Conservation (phyloP, 176 grass and related monocot species). For the Carex pumila region DNA sequence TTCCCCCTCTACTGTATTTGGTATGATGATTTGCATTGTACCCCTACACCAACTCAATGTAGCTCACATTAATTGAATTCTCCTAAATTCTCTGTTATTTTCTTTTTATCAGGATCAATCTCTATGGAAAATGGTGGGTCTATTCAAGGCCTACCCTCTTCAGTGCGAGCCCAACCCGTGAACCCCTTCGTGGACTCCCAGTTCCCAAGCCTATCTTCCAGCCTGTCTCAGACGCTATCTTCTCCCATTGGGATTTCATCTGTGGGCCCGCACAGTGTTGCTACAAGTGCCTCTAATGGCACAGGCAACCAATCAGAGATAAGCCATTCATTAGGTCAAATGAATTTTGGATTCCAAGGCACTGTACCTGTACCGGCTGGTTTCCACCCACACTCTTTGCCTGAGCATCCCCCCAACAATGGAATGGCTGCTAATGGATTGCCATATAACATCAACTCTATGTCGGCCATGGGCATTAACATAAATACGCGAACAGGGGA, state of each 20-base stretch:
- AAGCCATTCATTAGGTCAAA: constrained; percentile 49
- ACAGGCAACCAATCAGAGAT: constrained; percentile 32
- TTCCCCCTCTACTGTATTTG: constrained; percentile 46
- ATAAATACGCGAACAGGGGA: constrained; percentile 42
- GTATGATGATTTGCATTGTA: constrained; percentile 30
- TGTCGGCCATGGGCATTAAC: constrained; percentile 36
- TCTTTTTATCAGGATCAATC: constrained; percentile 26
- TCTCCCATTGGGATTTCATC: constrained; percentile 56
- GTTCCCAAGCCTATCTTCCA: constrained; percentile 61
- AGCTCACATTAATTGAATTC: neutral
- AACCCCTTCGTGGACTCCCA: constrained; percentile 53
- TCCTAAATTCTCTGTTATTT: neutral
- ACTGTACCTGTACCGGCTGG: constrained; percentile 16
- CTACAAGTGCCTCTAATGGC: constrained; percentile 8
- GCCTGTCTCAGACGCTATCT: constrained; percentile 55
- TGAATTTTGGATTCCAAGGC: constrained; percentile 60
- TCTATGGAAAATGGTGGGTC: constrained; percentile 59
- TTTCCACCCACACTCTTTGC: constrained; percentile 75
- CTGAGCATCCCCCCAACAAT: constrained; percentile 45
- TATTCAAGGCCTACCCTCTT: constrained; percentile 48
- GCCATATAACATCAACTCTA: constrained; percentile 44
- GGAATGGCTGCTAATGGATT: constrained; percentile 39
- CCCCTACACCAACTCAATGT: neutral
- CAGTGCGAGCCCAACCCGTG: constrained; percentile 30
- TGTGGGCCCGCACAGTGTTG: constrained; percentile 28